phyloP scores from a whole-genome alignment of 352 stramenopile species.

The Peronospora destructor region DNA sequence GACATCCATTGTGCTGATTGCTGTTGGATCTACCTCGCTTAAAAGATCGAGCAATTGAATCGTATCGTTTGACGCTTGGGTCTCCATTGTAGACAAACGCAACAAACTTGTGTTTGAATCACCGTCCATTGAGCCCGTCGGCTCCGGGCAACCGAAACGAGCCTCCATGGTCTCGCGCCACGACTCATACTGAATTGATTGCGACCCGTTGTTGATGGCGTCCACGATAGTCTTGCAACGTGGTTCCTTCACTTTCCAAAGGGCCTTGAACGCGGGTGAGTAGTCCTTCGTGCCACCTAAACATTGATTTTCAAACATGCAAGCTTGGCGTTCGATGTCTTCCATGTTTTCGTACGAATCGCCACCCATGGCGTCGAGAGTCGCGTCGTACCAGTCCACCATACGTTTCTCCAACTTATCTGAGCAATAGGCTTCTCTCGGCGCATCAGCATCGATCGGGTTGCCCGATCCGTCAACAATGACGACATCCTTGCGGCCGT shows the following conservation, averaged over 20 bases:
- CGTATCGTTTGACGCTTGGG: constrained; percentile 17
- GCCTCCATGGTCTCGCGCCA: constrained; percentile 37
- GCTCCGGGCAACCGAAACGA: constrained; percentile 36
- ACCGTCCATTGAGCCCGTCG: constrained; percentile 14
- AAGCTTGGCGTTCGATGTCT: constrained; percentile 50
- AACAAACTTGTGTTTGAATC: constrained; percentile 4
- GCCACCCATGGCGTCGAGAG: constrained; percentile 29
- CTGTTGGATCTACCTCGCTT: background rate
- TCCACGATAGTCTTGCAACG: constrained; percentile 48
- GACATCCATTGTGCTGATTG: background rate
- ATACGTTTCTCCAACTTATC: constrained; percentile 34
- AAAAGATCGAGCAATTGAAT: constrained; percentile 14
- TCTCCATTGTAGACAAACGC: background rate
- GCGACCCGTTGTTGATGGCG: constrained; percentile 28
- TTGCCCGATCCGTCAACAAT: constrained; percentile 14
- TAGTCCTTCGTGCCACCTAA: constrained; percentile 46
- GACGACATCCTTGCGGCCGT: constrained; percentile 17
- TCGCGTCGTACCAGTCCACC: constrained; percentile 42
- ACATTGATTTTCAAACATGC: constrained; percentile 50
- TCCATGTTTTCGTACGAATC: constrained; percentile 31
- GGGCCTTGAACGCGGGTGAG: constrained; percentile 36
- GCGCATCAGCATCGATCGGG: constrained; percentile 1
- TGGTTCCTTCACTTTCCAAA: constrained; percentile 34
- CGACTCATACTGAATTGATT: constrained; percentile 25
- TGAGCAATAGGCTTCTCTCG: constrained; percentile 17